A percentile compares a stretch with the other conserved stretches of the same genome.
These are phyloP conservation scores for Tanacetum coccineum DNA, from an alignment of 129 eudicot genomes.

Conservation along the genomic window DNA sequence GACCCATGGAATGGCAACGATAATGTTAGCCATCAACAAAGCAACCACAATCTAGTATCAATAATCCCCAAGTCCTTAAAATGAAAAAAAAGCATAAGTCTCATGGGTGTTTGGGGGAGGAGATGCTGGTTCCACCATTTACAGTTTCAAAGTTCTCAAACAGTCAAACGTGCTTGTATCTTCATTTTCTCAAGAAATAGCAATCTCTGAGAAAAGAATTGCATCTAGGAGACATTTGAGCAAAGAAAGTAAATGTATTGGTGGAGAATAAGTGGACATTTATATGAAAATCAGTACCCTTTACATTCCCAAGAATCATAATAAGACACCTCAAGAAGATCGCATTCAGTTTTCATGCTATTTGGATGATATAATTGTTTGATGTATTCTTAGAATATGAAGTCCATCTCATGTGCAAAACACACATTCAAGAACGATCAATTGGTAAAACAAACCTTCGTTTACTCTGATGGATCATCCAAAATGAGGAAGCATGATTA, in stretches of 20 bases:
- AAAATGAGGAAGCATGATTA: constrained; percentile 81
- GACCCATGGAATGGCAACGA: constrained; percentile 2
- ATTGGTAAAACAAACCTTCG: constrained; percentile 49
- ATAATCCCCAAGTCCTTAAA: constrained; percentile 2
- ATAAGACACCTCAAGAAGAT: neutral
- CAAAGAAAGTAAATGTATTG: neutral
- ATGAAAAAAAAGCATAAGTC: constrained; percentile 8
- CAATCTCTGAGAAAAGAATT: neutral
- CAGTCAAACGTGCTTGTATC: neutral
- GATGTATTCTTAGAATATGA: neutral
- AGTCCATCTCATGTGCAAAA: constrained; percentile 11
- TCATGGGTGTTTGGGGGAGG: neutral
- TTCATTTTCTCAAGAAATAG: neutral
- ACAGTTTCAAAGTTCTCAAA: neutral
- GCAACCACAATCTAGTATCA: neutral
- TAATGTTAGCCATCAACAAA: constrained; percentile 13
- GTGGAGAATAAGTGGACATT: constrained; percentile 1
- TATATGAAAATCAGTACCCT: constrained; percentile 1
- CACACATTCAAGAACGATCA: constrained; percentile 11
- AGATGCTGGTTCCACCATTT: constrained; percentile 10
- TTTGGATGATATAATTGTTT: neutral
- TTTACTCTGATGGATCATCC: constrained; percentile 76
- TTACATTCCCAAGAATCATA: neutral
- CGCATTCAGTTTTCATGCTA: constrained; percentile 12
- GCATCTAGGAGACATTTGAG: too few relatives aligned